Evolutionary conservation across 768 basidiomycete species (phyloP).

Genomic region (Termitomyces sp.): DNA sequence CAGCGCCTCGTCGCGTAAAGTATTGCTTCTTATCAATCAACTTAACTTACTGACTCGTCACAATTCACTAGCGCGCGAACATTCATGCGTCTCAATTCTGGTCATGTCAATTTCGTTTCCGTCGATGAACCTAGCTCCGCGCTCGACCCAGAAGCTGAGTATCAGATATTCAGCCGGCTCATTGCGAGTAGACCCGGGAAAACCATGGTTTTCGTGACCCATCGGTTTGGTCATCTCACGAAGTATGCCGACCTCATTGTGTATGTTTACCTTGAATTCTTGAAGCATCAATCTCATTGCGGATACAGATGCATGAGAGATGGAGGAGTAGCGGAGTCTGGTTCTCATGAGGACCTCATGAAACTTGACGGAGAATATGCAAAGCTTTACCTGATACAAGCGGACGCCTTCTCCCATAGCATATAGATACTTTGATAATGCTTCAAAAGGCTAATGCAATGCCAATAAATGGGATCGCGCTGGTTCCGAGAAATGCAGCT

Average conservation of each 20-base stretch:
- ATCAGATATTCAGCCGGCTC: conserved; percentile 28
- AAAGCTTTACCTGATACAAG: conserved; percentile 29
- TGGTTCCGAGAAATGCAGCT: too few species aligned
- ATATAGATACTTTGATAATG: too few species aligned
- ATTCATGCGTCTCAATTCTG: conserved; percentile 25
- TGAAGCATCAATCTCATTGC: neutral
- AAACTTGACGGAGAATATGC: conserved; percentile 25
- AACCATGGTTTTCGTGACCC: conserved; percentile 33
- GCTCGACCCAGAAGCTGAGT: conserved; percentile 40
- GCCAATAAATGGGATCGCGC: too few species aligned
- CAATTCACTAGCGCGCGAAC: conserved; percentile 18
- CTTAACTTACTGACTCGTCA: neutral
- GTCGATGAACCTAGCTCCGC: conserved; percentile 46
- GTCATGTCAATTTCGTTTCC: conserved; percentile 29
- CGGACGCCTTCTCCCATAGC: conserved; percentile 25
- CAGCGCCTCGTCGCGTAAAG: conserved; percentile 24
- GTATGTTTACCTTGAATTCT: conserved; percentile 14
- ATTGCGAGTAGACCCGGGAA: conserved; percentile 26
- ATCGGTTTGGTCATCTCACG: conserved; percentile 31
- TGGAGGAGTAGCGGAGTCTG: conserved; percentile 25
- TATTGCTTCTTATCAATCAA: neutral
- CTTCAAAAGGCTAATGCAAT: too few species aligned
- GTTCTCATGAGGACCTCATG: conserved; percentile 29
- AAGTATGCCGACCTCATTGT: conserved; percentile 31
- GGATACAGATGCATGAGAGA: conserved; percentile 30